A percentile compares a stretch with the other conserved stretches of the same genome.
phyloP scores from a whole-genome alignment of 805 yeast species.

The Sungouiozyma ichnusensis region DNA sequence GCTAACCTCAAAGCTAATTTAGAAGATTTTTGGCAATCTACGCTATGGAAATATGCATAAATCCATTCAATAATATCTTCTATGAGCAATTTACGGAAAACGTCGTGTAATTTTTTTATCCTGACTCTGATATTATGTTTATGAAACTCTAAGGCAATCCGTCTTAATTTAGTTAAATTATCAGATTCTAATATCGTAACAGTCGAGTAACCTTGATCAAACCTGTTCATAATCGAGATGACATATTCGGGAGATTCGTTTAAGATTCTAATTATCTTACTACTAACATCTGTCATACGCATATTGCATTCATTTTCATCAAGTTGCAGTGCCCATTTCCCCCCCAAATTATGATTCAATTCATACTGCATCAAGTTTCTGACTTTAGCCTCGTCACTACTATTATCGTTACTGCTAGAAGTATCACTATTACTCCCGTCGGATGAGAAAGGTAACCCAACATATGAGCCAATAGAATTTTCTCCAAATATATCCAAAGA shows the following conservation, averaged over 20 bases:
- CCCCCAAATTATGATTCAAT: constrained; percentile 6
- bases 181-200: constrained; percentile 16
- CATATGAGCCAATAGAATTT: not conserved
- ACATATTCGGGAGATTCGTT: constrained; percentile 22
- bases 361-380: constrained; percentile 6
- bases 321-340: constrained; percentile 20
- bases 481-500: not conserved
- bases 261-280: constrained; percentile 15
- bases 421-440: not conserved
- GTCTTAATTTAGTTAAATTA: constrained; percentile 11
- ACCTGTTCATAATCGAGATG: constrained; percentile 10
- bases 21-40: constrained; percentile 3
- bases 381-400: constrained; percentile 1
- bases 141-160: constrained; percentile 11
- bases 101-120: constrained; percentile 15
- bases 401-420: not conserved
- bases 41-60: constrained; percentile 9
- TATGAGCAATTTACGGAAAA: constrained; percentile 16
- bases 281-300: constrained; percentile 18
- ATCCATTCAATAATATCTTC: constrained; percentile 21
- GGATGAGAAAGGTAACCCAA: not conserved
- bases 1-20: constrained; percentile 15
- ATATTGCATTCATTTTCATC: constrained; percentile 19
- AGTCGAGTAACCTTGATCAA: constrained; percentile 13
- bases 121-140: constrained; percentile 15